Evolutionary conservation across 2,329 filamentous ascomycete genomes (phyloP), one percentile per base, ranked within the genome.

Genomic region (Ceratocystis lukuohia): DNA sequence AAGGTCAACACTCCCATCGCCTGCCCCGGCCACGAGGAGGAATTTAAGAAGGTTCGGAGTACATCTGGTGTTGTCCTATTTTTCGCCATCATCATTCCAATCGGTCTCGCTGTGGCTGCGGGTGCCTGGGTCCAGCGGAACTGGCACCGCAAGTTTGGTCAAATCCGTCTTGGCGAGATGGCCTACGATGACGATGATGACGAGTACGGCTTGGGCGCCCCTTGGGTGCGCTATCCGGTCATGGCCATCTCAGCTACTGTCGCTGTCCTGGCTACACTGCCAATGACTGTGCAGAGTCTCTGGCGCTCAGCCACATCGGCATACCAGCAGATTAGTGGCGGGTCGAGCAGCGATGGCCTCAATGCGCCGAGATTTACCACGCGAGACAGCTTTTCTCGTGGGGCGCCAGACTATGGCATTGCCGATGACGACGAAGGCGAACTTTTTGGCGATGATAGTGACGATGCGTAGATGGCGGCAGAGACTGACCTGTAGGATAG

Each of bases 391-490:
- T 99, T 99, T 76, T 88, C 91, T 4, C 84, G 91, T 66, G 88
- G 90, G 0, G 83, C 89, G 66, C 87, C 88, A n/a, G 90, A 96
- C 75, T 97, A 97, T 75, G 84, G 87, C 17, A 82, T 88, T 72
- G 91, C 96, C 64, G 91, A 96, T 72, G 89, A 94, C 63, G 94
- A 97, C 73, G 94, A 97, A 74, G 93, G 93, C 62, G 93, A 97
- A 78, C 78, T 99, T 70, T 77, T 99, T 45, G 94, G 94, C 0
- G 93, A 96, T 71, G 92, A 96, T 68, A 91, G 91, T 70, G 93
- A 96, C 70, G 91, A 96, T 73, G 93, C 96, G 69, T 88, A 70
- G 50, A 65, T 62, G 28, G 2, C 20, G 62, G 45, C 30, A 33
- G 30, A 22, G 61, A 6, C 15, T 7, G 46, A 63, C 20, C 41